phyloP scores from a whole-genome alignment of 441 rosid species.

The Populus tomentosa region DNA sequence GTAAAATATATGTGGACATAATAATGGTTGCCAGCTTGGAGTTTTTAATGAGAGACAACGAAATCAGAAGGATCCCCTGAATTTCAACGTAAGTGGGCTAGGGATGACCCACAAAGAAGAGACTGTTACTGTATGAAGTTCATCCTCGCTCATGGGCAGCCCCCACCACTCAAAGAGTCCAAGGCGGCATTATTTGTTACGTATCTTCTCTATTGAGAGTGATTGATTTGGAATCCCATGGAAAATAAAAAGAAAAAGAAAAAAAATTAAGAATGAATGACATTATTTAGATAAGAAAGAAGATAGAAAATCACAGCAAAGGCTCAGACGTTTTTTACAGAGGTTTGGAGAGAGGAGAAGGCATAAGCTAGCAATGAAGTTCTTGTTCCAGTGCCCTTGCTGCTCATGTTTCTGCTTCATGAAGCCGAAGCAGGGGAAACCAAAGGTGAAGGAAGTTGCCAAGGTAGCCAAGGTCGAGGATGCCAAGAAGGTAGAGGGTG shows the following conservation, averaged over 20 bases:
- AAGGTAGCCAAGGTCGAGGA: too few relatives aligned
- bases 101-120: conserved; percentile 25
- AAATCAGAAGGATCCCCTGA: conserved; percentile 14
- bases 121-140: neutral
- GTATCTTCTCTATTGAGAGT: conserved; percentile 35
- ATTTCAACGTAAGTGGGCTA: conserved; percentile 13
- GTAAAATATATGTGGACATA: neutral
- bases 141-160: conserved; percentile 12
- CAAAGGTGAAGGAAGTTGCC: conserved; percentile 44
- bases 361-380: conserved; percentile 53
- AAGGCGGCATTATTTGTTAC: conserved; percentile 28
- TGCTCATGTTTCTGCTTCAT: conserved; percentile 95
- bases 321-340: neutral
- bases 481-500: neutral
- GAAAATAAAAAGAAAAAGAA: neutral
- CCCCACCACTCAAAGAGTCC: conserved; percentile 20
- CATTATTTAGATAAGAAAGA: conserved; percentile 21
- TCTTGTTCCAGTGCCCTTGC: conserved; percentile 94
- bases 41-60: conserved; percentile 13
- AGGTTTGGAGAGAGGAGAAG: neutral
- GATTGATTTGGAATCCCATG: conserved; percentile 55
- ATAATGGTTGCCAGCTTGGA: conserved; percentile 42
- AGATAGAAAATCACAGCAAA: neutral
- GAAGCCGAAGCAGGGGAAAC: conserved; percentile 70
- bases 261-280: neutral